Conservation (phyloP, 2,329 filamentous ascomycete genomes). For the Paraphoma sp. region DNA sequence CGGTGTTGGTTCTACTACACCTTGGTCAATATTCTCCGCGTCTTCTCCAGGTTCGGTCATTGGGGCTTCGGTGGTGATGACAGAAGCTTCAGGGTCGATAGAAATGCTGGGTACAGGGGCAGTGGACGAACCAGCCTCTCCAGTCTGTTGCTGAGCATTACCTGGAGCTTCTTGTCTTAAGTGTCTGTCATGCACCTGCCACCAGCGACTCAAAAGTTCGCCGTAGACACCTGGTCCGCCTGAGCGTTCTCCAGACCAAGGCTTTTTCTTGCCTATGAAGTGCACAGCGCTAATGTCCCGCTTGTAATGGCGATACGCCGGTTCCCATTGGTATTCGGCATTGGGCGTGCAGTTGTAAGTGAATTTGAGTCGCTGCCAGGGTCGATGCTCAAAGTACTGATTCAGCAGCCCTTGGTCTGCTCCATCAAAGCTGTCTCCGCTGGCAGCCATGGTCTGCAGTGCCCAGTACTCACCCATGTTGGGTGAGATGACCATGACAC, state of each 20-base stretch:
- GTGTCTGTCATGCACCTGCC: conserved; percentile 91
- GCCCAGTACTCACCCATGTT: conserved; percentile 88
- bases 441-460: conserved; percentile 80
- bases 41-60: conserved; percentile 52
- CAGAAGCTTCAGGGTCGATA: conserved; percentile 38
- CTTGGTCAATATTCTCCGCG: conserved; percentile 53
- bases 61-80: conserved; percentile 50
- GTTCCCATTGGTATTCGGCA: conserved; percentile 95
- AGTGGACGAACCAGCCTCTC: conserved; percentile 16
- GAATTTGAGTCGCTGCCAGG: conserved; percentile 89
- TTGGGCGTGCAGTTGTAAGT: conserved; percentile 97
- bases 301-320: conserved; percentile 92
- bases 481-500: conserved; percentile 89
- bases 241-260: conserved; percentile 67
- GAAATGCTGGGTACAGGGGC: conserved; percentile 25
- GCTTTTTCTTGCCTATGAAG: conserved; percentile 92
- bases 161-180: conserved; percentile 53
- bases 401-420: conserved; percentile 96
- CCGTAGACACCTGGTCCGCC: conserved; percentile 71
- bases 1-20: conserved; percentile 51
- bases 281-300: conserved; percentile 88
- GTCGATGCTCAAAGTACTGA: conserved; percentile 81
- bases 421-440: conserved; percentile 93
- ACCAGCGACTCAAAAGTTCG: conserved; percentile 88
- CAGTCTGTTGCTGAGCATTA: conserved; percentile 3